Evolutionary conservation across 2,329 filamentous ascomycete species (phyloP), one percentile per base, ranked within the genome.

Genomic region (Aureobasidium leucospermi): DNA sequence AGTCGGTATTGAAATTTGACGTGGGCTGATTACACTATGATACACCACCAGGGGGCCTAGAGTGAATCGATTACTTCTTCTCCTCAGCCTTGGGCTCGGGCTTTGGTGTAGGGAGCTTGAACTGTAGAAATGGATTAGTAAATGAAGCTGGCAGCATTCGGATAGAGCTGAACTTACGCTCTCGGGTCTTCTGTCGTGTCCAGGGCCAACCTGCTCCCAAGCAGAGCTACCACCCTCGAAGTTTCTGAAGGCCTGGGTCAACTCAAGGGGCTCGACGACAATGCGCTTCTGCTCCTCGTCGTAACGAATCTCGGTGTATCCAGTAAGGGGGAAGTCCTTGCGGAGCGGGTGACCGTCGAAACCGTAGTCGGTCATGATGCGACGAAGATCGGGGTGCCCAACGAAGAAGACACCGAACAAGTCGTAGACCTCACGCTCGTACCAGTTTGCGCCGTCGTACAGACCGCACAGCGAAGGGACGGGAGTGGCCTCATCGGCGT

Each of bases 211-310:
- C 69, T 85, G 85, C 74, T 88, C 82, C 82, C 85, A 88, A 42
- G 79, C 73, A 51, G 74, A 70, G 51, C 63, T 82, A 65, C 61
- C 78, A 63, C 92, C 91, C 78, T 96, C 92, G 71, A 99, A 99
- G 79, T 99, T 97, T 68, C 94, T 86, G 85, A 95, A 99, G 7
- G 95, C 94, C 77, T 99, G 94, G 13, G 94, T 97, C 76, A 99
- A 83, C 80, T 99, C 94, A 52, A 99, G 81, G 42, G 95, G 94
- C 81, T 99, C 95, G 34, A 95, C 93, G 62, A 99, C 93, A 72
- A 99, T 96, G 63, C 94, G 85, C 85, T 99, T 99, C 89, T 96
- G 99, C 83, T 99, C 95, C 78, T 99, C 94, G 67, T 99, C 94
- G 72, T 95, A 99, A 71, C 94, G 84, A 67, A 99, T 88, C 79